These are phyloP conservation scores for Nectriaceae sp. DNA, from an alignment of 2,329 filamentous ascomycete species.

Conservation along the genomic window DNA sequence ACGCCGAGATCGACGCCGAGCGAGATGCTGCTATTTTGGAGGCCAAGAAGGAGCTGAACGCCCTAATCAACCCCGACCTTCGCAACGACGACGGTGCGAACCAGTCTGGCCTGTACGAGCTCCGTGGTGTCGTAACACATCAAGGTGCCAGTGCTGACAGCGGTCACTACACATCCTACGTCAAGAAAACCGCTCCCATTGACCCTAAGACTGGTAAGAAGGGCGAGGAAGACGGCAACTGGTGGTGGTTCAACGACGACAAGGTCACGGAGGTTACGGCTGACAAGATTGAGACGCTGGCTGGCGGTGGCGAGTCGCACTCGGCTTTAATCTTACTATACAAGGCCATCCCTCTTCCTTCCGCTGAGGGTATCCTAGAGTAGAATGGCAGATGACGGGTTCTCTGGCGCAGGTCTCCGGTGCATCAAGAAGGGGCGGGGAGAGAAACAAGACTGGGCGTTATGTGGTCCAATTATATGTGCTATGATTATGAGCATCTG, in stretches of 20 bases:
- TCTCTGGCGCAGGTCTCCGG: too few relatives aligned
- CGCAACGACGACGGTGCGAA: constrained; percentile 81
- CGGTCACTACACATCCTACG: constrained; percentile 96
- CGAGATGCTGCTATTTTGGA: constrained; percentile 71
- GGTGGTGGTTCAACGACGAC: constrained; percentile 99
- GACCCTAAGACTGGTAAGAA: constrained; percentile 77
- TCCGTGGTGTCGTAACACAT: constrained; percentile 92
- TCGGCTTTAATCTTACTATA: constrained; percentile 82
- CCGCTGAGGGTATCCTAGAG: constrained; percentile 48
- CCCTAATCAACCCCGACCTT: constrained; percentile 74
- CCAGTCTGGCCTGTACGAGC: constrained; percentile 92
- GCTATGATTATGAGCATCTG: too few relatives aligned
- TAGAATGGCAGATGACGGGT: constrained; percentile 12
- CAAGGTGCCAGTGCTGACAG: constrained; percentile 96
- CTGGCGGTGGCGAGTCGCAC: constrained; percentile 87
- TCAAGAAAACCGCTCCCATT: constrained; percentile 81
- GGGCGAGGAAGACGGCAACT: constrained; percentile 84
- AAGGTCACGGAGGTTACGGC: constrained; percentile 89
- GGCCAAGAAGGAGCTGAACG: constrained; percentile 86
- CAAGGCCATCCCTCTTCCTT: constrained; percentile 69
- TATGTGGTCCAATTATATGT: too few relatives aligned
- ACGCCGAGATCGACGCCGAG: constrained; percentile 89
- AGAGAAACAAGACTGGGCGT: too few relatives aligned
- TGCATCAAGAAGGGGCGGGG: constrained; percentile 4
- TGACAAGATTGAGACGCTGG: constrained; percentile 87